Evolutionary conservation across 2,329 filamentous ascomycete genomes (phyloP).

Genomic region (Diplodia mutila): DNA sequence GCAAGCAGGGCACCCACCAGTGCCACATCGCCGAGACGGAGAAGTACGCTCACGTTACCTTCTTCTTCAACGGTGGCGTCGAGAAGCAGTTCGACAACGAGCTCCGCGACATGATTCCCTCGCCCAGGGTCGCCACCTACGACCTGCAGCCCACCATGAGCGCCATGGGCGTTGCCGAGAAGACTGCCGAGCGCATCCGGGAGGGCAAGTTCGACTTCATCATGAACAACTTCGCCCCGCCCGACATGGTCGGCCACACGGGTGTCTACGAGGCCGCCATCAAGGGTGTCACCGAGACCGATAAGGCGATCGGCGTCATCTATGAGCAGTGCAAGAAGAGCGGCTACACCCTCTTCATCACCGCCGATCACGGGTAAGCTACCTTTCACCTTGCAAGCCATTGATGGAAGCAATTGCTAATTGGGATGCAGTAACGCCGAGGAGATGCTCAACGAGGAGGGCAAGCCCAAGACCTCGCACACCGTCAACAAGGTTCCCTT

Average conservation of each 20-base stretch:
- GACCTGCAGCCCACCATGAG: conserved; percentile 96
- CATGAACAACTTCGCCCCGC: conserved; percentile 99
- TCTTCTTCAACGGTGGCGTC: conserved; percentile 99
- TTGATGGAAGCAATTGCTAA: neutral
- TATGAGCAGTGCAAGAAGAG: conserved; percentile 93
- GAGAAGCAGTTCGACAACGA: conserved; percentile 96
- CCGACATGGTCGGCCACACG: conserved; percentile 99
- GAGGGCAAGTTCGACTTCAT: conserved; percentile 91
- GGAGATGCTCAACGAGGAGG: conserved; percentile 97
- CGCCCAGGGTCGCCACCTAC: conserved; percentile 94
- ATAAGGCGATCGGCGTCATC: conserved; percentile 90
- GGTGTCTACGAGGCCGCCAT: conserved; percentile 96
- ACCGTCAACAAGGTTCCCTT: conserved; percentile 98
- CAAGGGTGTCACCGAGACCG: conserved; percentile 80
- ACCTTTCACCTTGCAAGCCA: too few relatives aligned
- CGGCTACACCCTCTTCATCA: conserved; percentile 92
- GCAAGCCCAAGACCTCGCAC: conserved; percentile 96
- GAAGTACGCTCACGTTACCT: conserved; percentile 99
- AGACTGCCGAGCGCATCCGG: conserved; percentile 82
- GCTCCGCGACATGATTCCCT: conserved; percentile 89
- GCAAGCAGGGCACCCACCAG: conserved; percentile 86
- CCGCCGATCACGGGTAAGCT: conserved; percentile 83
- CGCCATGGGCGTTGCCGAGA: conserved; percentile 84
- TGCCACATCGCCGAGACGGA: conserved; percentile 98
- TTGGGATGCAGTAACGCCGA: conserved; percentile 73